Percentiles rank a stretch among this genome's conserved stretches.
phyloP scores from a whole-genome alignment of 495 filamentous ascomycete species.

The Sabuloglossum arenarium region DNA sequence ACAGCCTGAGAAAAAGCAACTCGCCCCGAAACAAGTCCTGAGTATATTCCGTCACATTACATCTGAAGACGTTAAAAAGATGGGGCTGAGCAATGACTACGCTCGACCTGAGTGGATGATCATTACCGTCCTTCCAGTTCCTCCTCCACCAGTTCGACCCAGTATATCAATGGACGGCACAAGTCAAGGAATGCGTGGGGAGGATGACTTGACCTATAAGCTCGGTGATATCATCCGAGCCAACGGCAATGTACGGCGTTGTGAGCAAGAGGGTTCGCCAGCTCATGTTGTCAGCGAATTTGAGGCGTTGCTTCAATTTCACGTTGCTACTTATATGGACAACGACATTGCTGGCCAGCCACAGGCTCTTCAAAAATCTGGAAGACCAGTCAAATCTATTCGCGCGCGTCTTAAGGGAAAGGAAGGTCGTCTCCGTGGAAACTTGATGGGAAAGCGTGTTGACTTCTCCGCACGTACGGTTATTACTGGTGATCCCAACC shows the following conservation, averaged over 20 bases:
- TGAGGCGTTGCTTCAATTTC: conserved; percentile 82
- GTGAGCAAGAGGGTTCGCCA: conserved; percentile 72
- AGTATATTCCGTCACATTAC: conserved; percentile 71
- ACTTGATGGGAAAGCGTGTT: conserved; percentile 98
- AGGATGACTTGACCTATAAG: conserved; percentile 98
- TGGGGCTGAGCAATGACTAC: conserved; percentile 83
- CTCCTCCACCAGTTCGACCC: conserved; percentile 83
- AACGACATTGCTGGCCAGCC: conserved; percentile 96
- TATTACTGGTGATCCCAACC: conserved; percentile 93
- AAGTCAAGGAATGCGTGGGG: conserved; percentile 67
- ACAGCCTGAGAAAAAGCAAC: conserved; percentile 60
- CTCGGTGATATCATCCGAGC: conserved; percentile 94
- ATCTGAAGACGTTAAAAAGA: conserved; percentile 55
- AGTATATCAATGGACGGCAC: conserved; percentile 91
- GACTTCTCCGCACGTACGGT: conserved; percentile 99
- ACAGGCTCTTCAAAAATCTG: conserved; percentile 89
- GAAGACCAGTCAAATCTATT: conserved; percentile 87
- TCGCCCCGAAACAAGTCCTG: conserved; percentile 67
- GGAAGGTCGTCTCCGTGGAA: conserved; percentile 89
- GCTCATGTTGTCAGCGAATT: conserved; percentile 79
- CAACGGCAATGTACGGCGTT: conserved; percentile 79
- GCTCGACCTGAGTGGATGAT: conserved; percentile 98
- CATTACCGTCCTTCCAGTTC: conserved; percentile 82
- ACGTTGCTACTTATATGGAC: conserved; percentile 98
- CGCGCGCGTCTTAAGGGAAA: conserved; percentile 95